These are phyloP conservation scores for Cyclotella atomus DNA, from an alignment of 108 stramenopile species.

Conservation along the genomic window DNA sequence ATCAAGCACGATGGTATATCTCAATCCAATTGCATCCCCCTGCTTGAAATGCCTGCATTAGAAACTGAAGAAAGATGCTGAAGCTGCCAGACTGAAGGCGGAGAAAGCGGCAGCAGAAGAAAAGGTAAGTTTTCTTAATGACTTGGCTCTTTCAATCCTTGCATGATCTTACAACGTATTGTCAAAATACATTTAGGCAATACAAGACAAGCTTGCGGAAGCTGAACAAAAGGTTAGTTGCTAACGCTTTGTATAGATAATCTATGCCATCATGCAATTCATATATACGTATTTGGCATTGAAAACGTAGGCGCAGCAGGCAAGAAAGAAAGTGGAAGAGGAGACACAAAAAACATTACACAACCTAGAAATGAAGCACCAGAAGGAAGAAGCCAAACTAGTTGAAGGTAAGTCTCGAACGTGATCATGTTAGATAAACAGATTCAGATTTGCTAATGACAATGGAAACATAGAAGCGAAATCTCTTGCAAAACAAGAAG, in stretches of 20 bases:
- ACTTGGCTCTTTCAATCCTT: no score
- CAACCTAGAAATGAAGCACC: not conserved
- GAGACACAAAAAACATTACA: not conserved
- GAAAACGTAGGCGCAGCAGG: not conserved
- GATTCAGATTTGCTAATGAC: not conserved
- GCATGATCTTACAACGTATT: not conserved
- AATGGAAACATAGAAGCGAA: not conserved
- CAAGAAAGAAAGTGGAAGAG: conserved; percentile 11
- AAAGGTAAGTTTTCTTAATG: not conserved
- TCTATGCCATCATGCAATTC: no score
- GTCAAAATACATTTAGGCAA: not conserved
- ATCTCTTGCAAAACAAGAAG: not conserved
- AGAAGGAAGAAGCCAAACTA: conserved; percentile 8
- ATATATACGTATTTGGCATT: not conserved
- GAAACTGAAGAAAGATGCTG: not conserved
- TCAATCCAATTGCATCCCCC: no score
- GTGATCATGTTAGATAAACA: no score
- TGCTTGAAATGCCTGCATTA: no score
- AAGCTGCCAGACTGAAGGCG: not conserved
- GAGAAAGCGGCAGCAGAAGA: conserved; percentile 7
- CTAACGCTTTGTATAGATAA: no score
- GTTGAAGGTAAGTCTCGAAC: not conserved
- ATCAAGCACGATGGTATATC: no score
- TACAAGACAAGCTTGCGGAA: conserved; percentile 1
- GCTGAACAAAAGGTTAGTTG: conserved; percentile 9